These are phyloP conservation scores for Vitis hybrid DNA, from an alignment of 177 flowering plant species.

Conservation along the genomic window DNA sequence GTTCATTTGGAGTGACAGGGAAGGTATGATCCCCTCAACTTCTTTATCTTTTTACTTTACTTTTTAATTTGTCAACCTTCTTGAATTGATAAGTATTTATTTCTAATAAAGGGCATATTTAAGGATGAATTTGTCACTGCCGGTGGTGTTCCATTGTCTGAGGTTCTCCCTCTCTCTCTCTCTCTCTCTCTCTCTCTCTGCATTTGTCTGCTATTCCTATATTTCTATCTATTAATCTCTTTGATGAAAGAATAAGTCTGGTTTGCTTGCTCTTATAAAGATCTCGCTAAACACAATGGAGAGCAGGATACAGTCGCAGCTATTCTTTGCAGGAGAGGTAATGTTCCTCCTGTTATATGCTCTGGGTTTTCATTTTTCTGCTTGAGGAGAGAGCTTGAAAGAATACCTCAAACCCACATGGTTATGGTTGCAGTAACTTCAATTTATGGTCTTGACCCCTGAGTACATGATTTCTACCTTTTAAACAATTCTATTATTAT, in stretches of 20 bases:
- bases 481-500: neutral
- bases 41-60: neutral
- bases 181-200: slow-evolving; percentile 10
- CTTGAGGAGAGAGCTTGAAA: neutral
- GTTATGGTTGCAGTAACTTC: neutral
- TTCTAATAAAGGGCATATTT: slow-evolving; percentile 70
- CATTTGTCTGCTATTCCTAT: neutral
- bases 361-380: neutral
- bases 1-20: slow-evolving; percentile 66
- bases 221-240: neutral
- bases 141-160: slow-evolving; percentile 92
- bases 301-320: slow-evolving; percentile 59
- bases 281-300: slow-evolving; percentile 81
- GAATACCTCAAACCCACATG: neutral
- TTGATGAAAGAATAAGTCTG: neutral
- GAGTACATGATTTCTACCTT: neutral
- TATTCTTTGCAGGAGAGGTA: slow-evolving; percentile 98
- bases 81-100: neutral
- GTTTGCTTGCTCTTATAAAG: slow-evolving; percentile 36
- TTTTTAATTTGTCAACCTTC: neutral
- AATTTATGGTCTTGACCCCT: neutral
- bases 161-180: slow-evolving; percentile 55
- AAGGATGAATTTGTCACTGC: slow-evolving; percentile 99
- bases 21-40: slow-evolving; percentile 48
- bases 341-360: neutral